phyloP scores from a whole-genome alignment of 202 grass and related monocot species.

The Saccharum hybrid region DNA sequence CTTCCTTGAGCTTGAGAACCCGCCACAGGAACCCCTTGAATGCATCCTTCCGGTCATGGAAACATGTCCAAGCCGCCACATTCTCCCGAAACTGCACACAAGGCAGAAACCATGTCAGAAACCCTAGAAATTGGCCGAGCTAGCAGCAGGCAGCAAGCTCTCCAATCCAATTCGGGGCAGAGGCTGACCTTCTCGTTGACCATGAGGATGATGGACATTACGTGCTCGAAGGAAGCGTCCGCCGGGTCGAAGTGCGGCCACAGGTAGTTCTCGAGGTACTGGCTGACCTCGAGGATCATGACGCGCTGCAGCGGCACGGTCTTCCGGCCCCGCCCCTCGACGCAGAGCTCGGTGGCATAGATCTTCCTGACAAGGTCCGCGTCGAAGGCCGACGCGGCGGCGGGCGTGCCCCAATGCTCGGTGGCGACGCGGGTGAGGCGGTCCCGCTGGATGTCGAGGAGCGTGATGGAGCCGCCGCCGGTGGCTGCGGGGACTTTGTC shows the following conservation, averaged over 20 bases:
- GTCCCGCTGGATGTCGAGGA: constrained; percentile 93
- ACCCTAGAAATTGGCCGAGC: constrained; percentile 39
- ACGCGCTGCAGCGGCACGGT: constrained; percentile 88
- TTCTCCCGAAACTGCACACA: constrained; percentile 86
- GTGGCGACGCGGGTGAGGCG: constrained; percentile 73
- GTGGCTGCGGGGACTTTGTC: constrained; percentile 36
- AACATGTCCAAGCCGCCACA: constrained; percentile 84
- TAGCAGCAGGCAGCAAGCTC: background rate
- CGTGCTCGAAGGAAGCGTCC: constrained; percentile 76
- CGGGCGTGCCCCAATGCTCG: constrained; percentile 65
- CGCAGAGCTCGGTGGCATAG: constrained; percentile 69
- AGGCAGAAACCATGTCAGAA: constrained; percentile 41
- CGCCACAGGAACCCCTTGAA: constrained; percentile 79
- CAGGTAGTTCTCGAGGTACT: constrained; percentile 99
- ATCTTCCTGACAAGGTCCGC: constrained; percentile 85
- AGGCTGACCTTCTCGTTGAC: constrained; percentile 87
- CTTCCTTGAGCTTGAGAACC: constrained; percentile 89
- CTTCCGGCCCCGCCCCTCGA: constrained; percentile 66
- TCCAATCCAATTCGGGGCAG: constrained; percentile 15
- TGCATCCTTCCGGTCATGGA: constrained; percentile 74
- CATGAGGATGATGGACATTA: constrained; percentile 98
- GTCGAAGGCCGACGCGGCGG: constrained; percentile 54
- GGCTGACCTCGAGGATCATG: constrained; percentile 98
- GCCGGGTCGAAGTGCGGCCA: constrained; percentile 85
- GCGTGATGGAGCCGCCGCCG: constrained; percentile 67